Evolutionary conservation across 495 filamentous ascomycete species (phyloP).

Genomic region (Xylaria castorea): DNA sequence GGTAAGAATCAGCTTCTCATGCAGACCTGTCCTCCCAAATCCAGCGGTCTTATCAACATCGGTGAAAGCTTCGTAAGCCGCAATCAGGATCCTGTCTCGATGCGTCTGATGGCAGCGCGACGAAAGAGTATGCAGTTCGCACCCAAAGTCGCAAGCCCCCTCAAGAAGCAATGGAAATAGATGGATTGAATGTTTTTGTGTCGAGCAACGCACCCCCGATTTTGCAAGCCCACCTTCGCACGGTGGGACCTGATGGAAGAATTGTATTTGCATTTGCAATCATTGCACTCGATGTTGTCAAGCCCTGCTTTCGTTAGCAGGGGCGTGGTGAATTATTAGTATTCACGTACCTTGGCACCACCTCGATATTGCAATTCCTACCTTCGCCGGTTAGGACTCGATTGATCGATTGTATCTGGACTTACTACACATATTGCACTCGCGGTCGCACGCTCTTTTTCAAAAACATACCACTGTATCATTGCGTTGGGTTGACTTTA

Average conservation of each 20-base stretch:
- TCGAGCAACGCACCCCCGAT: not conserved
- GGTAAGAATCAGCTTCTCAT: conserved; percentile 63
- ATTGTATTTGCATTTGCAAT: conserved; percentile 14
- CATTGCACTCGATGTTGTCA: conserved; percentile 11
- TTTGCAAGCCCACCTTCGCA: conserved; percentile 14
- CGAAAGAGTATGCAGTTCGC: conserved; percentile 85
- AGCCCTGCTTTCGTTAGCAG: conserved; percentile 11
- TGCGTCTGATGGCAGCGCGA: conserved; percentile 73
- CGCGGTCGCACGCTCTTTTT: conserved; percentile 3
- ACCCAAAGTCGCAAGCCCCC: conserved; percentile 77
- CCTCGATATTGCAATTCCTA: conserved; percentile 10
- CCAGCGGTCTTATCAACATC: conserved; percentile 52
- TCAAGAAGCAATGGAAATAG: conserved; percentile 60
- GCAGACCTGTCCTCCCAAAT: conserved; percentile 77
- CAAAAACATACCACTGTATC: not conserved
- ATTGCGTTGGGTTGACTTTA: conserved; percentile 5
- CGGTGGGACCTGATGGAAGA: not conserved
- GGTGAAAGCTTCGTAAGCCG: conserved; percentile 43
- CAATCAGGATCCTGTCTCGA: conserved; percentile 60
- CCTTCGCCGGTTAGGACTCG: conserved; percentile 20
- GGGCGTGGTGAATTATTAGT: conserved; percentile 9
- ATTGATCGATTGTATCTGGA: conserved; percentile 9
- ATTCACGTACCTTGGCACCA: conserved; percentile 12
- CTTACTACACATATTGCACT: conserved; percentile 9
- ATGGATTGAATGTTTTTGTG: conserved; percentile 8